Conservation (phyloP, 805 yeast species). For the Candida nemodendra region DNA sequence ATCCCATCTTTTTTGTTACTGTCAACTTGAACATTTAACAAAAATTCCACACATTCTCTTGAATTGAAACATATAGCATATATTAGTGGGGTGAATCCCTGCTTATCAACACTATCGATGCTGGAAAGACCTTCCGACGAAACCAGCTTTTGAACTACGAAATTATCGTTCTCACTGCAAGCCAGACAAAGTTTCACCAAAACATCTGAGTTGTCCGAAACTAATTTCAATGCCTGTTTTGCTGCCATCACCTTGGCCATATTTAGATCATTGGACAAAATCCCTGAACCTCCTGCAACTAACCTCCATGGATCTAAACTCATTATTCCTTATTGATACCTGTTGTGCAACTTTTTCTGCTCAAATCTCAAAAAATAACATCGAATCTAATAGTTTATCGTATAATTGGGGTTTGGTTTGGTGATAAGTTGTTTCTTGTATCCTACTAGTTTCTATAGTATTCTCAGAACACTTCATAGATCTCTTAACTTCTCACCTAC, state of each 20-base stretch:
- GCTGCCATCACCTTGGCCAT: slow-evolving; percentile 36
- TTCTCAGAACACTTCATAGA: too few relatives aligned
- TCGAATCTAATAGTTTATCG: too few relatives aligned
- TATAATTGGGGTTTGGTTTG: too few relatives aligned
- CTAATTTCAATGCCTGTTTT: slow-evolving; percentile 32
- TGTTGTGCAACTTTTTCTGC: slow-evolving; percentile 1
- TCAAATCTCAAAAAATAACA: slow-evolving; percentile 1
- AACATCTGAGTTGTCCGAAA: slow-evolving; percentile 30
- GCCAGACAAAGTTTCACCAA: slow-evolving; percentile 38
- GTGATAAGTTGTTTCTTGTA: too few relatives aligned
- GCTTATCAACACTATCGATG: slow-evolving; percentile 32
- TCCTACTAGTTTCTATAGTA: too few relatives aligned
- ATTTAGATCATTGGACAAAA: slow-evolving; percentile 27
- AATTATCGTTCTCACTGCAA: slow-evolving; percentile 38
- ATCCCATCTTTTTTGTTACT: slow-evolving; percentile 51
- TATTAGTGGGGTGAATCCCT: slow-evolving; percentile 47
- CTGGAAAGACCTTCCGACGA: slow-evolving; percentile 18
- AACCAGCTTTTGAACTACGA: slow-evolving; percentile 28
- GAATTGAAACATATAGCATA: slow-evolving; percentile 58
- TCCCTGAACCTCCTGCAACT: slow-evolving; percentile 19
- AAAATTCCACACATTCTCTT: slow-evolving; percentile 45
- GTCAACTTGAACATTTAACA: slow-evolving; percentile 43
- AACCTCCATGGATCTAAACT: slow-evolving; percentile 35
- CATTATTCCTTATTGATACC: too few relatives aligned
- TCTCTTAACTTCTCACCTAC: too few relatives aligned